Evolutionary conservation across 2,329 filamentous ascomycete species (phyloP), one percentile per base, ranked within the genome.

Genomic region (Xylariaceae sp.): DNA sequence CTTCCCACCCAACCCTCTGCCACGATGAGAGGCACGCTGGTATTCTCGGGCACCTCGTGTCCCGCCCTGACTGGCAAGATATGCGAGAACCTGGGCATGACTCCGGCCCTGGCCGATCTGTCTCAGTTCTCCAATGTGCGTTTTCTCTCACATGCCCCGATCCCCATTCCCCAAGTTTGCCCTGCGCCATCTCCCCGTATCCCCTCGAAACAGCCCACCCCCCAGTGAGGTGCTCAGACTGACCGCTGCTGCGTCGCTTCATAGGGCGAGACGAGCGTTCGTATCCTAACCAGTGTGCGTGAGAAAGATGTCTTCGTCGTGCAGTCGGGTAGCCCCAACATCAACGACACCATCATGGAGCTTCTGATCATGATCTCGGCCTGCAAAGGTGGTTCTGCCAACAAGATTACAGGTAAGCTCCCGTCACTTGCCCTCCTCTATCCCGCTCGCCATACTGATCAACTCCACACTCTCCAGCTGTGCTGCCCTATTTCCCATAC

Each of bases 271-370:
- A 87, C 83, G 53, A 86, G 83, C 66, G 84, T 87, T 63, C 81
- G 82, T 65, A 86, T 87, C 66, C 68, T 86, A 68, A 86, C 82
- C 43, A 87, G 83, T 71, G 91, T 99, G 60, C 89, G 94, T 63
- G 95, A 99, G 70, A 95, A 97, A 73, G 93, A 99, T 81, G 93
- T 99, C 65, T 99, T 97, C 72, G 93, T 99, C 69, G 88, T 99
- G 55, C 94, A 99, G 77, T 97, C 93, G 57, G 94, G 94, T 60
- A 97, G 94, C 74, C 81, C 85, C 68, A 90, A 88, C 75, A 96
- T 97, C 80, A 99, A 99, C 72, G 94, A 99, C 75, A 95, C 90
- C 66, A 91, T 99, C 69, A 97, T 99, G 91, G 94, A 99, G 79
- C 82, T 99, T 68, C 82, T 99, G 68, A 97, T 99, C 73, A 96